Conservation (phyloP, 805 yeast species). For the Kuraishia hungarica region DNA sequence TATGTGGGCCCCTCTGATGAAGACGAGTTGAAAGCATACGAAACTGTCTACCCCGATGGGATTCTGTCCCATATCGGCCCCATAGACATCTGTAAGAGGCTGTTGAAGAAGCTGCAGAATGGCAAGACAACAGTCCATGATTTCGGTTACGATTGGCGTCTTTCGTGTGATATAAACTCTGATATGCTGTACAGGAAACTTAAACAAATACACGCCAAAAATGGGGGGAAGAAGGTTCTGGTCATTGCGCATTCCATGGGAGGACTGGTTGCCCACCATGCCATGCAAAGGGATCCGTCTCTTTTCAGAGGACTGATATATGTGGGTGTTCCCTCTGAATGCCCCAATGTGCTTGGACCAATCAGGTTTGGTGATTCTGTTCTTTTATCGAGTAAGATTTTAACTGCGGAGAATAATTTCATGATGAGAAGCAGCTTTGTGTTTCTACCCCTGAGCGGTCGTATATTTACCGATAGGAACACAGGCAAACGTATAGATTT, state of each 20-base stretch:
- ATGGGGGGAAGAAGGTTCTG: conserved; percentile 49
- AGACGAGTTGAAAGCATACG: conserved; percentile 53
- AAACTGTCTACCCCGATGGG: conserved; percentile 60
- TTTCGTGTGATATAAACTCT: conserved; percentile 52
- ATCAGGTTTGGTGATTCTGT: conserved; percentile 76
- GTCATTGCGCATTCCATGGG: conserved; percentile 95
- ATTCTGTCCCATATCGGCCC: conserved; percentile 82
- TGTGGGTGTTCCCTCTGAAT: conserved; percentile 78
- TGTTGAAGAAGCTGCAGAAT: conserved; percentile 49
- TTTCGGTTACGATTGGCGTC: conserved; percentile 93
- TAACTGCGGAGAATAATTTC: conserved; percentile 77
- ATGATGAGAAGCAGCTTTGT: conserved; percentile 80
- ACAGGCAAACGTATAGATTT: conserved; percentile 52
- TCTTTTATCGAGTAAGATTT: conserved; percentile 59
- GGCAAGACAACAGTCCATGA: conserved; percentile 57
- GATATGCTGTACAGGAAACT: conserved; percentile 43
- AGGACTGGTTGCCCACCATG: conserved; percentile 77
- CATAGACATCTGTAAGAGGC: conserved; percentile 61
- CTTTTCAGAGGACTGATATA: conserved; percentile 70
- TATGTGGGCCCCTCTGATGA: conserved; percentile 63
- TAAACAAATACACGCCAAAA: conserved; percentile 29
- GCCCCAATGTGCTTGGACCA: conserved; percentile 84
- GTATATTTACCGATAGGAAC: conserved; percentile 56
- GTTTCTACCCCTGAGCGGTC: conserved; percentile 70
- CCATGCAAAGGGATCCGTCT: conserved; percentile 57